Percentiles rank a stretch among this genome's conserved stretches.
Evolutionary conservation across 1,284 basidiomycete genomes (phyloP).

Genomic region (Melanopsichium pennsylvanicum): DNA sequence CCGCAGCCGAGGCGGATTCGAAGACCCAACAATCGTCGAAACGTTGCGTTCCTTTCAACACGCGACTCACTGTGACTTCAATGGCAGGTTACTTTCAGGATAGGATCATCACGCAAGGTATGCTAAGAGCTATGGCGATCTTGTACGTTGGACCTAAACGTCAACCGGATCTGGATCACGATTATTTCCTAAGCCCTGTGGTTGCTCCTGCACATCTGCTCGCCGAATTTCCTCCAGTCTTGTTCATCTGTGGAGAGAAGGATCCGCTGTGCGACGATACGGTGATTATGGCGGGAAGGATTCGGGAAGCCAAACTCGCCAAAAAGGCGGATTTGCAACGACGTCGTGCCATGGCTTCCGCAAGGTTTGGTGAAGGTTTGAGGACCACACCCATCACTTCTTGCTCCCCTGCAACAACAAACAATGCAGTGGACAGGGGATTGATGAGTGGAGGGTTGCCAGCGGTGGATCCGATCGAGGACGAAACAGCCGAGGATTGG

Average conservation of each 20-base stretch:
- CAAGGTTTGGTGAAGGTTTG: slow-evolving; percentile 67
- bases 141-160: slow-evolving; percentile 91
- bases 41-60: slow-evolving; percentile 72
- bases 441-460: no score
- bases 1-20: slow-evolving; percentile 39
- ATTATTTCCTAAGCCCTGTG: slow-evolving; percentile 94
- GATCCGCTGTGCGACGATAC: slow-evolving; percentile 80
- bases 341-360: slow-evolving; percentile 59
- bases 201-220: slow-evolving; percentile 83
- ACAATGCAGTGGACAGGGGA: no score
- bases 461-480: slow-evolving; percentile 69
- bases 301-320: slow-evolving; percentile 86
- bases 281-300: slow-evolving; percentile 89
- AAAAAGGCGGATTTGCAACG: slow-evolving; percentile 70
- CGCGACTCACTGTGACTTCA: slow-evolving; percentile 92
- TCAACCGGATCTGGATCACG: slow-evolving; percentile 89
- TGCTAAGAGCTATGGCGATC: slow-evolving; percentile 96
- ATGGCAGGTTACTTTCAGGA: slow-evolving; percentile 74
- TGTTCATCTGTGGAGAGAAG: slow-evolving; percentile 77
- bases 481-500: slow-evolving; percentile 89
- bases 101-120: slow-evolving; percentile 57
- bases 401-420: slow-evolving; percentile 42
- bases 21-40: slow-evolving; percentile 34
- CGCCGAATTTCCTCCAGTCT: slow-evolving; percentile 87
- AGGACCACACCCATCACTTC: slow-evolving; percentile 68